These are phyloP conservation scores for Fusarium sterilihyphosum DNA, from an alignment of 2,329 filamentous ascomycete genomes.

Conservation along the genomic window DNA sequence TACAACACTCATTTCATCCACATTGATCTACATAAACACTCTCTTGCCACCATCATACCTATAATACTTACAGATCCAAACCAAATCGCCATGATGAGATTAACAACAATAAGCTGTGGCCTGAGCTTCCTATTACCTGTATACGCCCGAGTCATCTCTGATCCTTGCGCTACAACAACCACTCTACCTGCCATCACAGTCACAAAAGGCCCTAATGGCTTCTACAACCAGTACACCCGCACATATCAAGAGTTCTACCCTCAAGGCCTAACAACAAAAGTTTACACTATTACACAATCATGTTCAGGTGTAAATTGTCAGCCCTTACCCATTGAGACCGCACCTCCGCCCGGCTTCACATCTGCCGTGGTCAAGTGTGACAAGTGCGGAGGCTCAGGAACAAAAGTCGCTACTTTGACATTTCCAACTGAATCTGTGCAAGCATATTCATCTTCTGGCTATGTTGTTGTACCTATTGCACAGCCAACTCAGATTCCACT, in stretches of 20 bases:
- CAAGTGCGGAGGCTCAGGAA: neutral
- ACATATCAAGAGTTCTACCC: conserved; percentile 3
- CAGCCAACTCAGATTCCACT: neutral
- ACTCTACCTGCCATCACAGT: neutral
- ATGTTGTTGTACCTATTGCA: neutral
- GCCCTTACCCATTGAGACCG: neutral
- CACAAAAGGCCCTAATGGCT: neutral
- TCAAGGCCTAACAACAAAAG: neutral
- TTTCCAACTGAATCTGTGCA: neutral
- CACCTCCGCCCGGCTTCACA: conserved; percentile 9
- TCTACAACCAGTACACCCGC: neutral
- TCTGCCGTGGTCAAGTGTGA: conserved; percentile 8
- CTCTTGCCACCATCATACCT: neutral
- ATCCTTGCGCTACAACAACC: neutral
- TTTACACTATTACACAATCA: conserved; percentile 1
- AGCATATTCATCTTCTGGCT: conserved; percentile 19
- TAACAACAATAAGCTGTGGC: neutral
- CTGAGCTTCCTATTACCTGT: neutral
- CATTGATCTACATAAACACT: neutral
- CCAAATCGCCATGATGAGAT: neutral
- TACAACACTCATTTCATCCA: neutral
- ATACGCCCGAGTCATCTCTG: neutral
- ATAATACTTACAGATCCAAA: too few relatives aligned
- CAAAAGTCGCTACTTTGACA: conserved; percentile 1
- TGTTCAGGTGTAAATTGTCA: conserved; percentile 5